Percentiles rank a stretch among this genome's conserved stretches.
These are phyloP conservation scores for Backusella mclennaniae DNA, from an alignment of 192 early-diverging fungal genomes.

Conservation along the genomic window DNA sequence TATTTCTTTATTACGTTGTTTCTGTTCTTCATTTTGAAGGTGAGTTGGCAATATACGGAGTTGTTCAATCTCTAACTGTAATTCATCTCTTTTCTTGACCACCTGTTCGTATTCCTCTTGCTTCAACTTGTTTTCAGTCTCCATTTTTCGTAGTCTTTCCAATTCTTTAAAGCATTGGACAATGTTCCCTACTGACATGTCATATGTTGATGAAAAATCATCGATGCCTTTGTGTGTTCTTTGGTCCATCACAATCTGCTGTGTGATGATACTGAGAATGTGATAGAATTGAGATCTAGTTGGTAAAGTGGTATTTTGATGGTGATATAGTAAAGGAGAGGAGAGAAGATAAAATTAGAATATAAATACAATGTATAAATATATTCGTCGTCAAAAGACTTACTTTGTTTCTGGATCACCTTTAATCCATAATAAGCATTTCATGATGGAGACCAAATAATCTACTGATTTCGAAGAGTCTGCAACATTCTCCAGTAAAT, in stretches of 20 bases:
- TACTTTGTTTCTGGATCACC: conserved; percentile 69
- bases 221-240: conserved; percentile 42
- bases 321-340: neutral
- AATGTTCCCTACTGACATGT: conserved; percentile 63
- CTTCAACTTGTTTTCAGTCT: conserved; percentile 56
- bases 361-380: neutral
- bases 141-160: conserved; percentile 61
- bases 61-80: conserved; percentile 53
- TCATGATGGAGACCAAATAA: conserved; percentile 64
- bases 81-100: conserved; percentile 59
- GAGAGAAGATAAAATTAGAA: neutral
- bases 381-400: neutral
- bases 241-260: conserved; percentile 78
- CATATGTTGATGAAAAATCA: conserved; percentile 61
- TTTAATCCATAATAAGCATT: conserved; percentile 67
- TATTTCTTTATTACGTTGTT: neutral
- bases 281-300: conserved; percentile 69
- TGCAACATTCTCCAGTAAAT: conserved; percentile 59
- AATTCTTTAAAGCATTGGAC: conserved; percentile 73
- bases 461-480: conserved; percentile 61
- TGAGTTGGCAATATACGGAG: neutral
- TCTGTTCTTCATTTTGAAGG: conserved; percentile 33
- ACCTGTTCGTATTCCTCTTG: conserved; percentile 59
- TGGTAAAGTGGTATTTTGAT: neutral
- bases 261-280: conserved; percentile 69